Base-by-base conservation (phyloP, 2,329 filamentous ascomycete genomes). In the Harringtonia aguacate region DNA sequence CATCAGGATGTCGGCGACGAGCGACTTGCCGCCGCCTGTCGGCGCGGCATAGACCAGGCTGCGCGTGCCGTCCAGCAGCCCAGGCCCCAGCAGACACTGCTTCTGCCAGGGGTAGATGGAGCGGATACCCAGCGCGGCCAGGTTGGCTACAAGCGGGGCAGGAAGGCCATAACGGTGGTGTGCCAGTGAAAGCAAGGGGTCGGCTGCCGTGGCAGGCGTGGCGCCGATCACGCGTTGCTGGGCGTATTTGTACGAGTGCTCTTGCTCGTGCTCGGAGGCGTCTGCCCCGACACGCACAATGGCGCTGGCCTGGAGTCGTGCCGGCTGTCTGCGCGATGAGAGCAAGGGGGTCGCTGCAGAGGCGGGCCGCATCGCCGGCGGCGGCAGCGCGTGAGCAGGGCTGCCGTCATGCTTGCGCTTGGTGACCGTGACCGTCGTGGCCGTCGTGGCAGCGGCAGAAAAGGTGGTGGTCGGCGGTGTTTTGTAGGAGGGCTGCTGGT, bases 21-120 rank as follows among this genome's bases (percentile, higher is more conserved):
- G 68, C 8, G 81, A 86, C 61, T 88, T 87, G 15, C 84, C 84
- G 34, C 84, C 84, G 5, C 84, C 84, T 0, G 84, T 88, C 0
- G 84, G 84, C 8, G 84, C 84, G 36, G 79, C 84, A 56, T 88
- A 89, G n/a, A 88, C 79, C 10, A 89, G 66, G 52, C 86, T 87
- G 49, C 70, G 76, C 41, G 75, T 67, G 15, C 83, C 83, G 7
- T 65, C 59, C 13, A 89, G 65, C 17, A 87, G 67, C 29, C 37
- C 81, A 4, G 75, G 77, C 0, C 79, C 77, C 43, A 82, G 66
- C 8, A 89, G 67, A 54, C 84, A 89, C 46, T 79, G 77, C 41
- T 82, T 82, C 60, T 88, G 84, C 84, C 84, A 89, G 3, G 81
- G 80, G 53, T 88, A 88, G 47, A 88, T 88, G 50, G 72, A 74